These are phyloP conservation scores for Zymoseptoria pseudotritici DNA, from an alignment of 2,329 filamentous ascomycete genomes.

Conservation along the genomic window DNA sequence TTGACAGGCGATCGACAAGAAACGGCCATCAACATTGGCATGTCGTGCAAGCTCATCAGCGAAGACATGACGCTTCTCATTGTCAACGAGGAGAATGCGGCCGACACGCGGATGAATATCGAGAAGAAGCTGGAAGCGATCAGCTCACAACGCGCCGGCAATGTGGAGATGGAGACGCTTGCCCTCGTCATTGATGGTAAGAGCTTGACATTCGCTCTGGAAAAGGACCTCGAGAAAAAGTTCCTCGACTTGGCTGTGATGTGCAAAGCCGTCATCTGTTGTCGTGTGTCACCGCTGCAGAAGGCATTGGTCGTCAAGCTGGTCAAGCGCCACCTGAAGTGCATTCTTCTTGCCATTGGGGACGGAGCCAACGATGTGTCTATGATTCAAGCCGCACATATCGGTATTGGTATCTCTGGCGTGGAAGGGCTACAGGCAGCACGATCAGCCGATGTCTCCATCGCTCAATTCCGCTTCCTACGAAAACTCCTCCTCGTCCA, in stretches of 20 bases:
- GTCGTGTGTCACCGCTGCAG: slow-evolving; percentile 89
- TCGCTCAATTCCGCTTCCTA: slow-evolving; percentile 91
- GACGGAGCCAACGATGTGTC: slow-evolving; percentile 99
- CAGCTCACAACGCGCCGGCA: slow-evolving; percentile 68
- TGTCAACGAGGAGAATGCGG: slow-evolving; percentile 79
- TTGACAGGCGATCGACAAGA: slow-evolving; percentile 95
- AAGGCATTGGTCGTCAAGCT: slow-evolving; percentile 97
- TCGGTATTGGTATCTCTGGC: slow-evolving; percentile 94
- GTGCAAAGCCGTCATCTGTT: slow-evolving; percentile 98
- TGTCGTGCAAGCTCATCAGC: slow-evolving; percentile 97
- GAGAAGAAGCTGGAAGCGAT: slow-evolving; percentile 92
- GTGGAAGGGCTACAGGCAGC: slow-evolving; percentile 95
- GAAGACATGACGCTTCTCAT: slow-evolving; percentile 98
- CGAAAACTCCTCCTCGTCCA: slow-evolving; percentile 92
- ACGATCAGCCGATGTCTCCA: slow-evolving; percentile 88
- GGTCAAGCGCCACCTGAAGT: slow-evolving; percentile 88
- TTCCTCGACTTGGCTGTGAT: slow-evolving; percentile 89
- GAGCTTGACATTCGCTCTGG: slow-evolving; percentile 84
- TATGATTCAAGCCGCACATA: slow-evolving; percentile 98
- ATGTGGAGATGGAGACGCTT: slow-evolving; percentile 74
- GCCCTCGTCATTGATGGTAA: slow-evolving; percentile 95
- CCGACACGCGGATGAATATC: slow-evolving; percentile 77
- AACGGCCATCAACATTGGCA: slow-evolving; percentile 98
- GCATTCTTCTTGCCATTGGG: slow-evolving; percentile 88
- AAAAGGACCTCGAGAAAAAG: slow-evolving; percentile 85